These are phyloP conservation scores for Trichoderma atroviride DNA, from an alignment of 2,329 filamentous ascomycete species.

Conservation along the genomic window DNA sequence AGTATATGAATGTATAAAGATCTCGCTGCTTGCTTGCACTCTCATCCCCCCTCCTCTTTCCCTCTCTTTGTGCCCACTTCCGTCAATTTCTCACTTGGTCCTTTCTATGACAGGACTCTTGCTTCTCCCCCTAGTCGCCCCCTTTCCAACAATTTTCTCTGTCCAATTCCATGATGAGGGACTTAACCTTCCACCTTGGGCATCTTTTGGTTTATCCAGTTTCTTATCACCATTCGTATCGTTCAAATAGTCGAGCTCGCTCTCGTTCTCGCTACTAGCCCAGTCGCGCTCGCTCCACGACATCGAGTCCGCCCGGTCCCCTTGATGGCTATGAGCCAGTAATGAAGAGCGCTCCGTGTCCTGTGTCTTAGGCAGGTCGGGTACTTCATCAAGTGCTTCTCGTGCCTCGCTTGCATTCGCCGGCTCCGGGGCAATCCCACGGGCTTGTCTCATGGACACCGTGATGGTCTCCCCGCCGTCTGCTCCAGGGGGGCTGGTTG, in stretches of 20 bases:
- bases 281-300: constrained; percentile 70
- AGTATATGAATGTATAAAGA: not conserved
- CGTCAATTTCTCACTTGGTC: not conserved
- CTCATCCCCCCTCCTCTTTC: too few relatives aligned
- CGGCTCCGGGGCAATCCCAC: constrained; percentile 16
- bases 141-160: constrained; percentile 57
- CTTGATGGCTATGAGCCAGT: constrained; percentile 20
- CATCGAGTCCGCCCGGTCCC: constrained; percentile 51
- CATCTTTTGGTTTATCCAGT: constrained; percentile 25
- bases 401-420: constrained; percentile 37
- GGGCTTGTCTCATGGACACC: constrained; percentile 28
- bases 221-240: constrained; percentile 27
- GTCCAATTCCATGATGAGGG: constrained; percentile 53
- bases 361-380: constrained; percentile 41
- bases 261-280: constrained; percentile 55
- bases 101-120: constrained; percentile 34
- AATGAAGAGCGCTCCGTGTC: constrained; percentile 33
- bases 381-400: constrained; percentile 49
- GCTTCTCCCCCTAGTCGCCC: constrained; percentile 27
- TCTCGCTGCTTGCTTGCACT: not conserved
- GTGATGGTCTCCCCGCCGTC: constrained; percentile 67
- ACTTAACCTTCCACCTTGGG: constrained; percentile 32
- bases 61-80: not conserved
- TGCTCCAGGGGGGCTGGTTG: constrained; percentile 57
- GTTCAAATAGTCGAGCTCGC: constrained; percentile 37